Conservation (phyloP, 2,329 filamentous ascomycete genomes). For the Geosmithia morbida region DNA sequence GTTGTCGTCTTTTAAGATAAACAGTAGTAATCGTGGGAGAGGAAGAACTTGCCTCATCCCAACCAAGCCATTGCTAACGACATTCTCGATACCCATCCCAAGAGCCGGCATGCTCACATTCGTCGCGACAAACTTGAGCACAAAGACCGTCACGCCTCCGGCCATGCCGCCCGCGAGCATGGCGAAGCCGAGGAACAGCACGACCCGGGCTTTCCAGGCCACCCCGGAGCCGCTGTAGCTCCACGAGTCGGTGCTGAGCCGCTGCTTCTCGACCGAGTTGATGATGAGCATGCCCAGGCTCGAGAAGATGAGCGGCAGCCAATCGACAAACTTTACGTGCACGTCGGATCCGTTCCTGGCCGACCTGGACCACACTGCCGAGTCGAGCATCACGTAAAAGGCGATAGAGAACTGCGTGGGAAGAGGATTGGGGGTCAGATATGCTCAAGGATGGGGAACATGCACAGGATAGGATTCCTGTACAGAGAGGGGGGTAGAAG, state of each 20-base stretch:
- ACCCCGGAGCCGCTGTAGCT: conserved; percentile 48
- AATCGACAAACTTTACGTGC: conserved; percentile 55
- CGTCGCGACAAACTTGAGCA: conserved; percentile 48
- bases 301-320: conserved; percentile 54
- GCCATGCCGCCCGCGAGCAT: conserved; percentile 53
- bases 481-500: not conserved
- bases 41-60: conserved; percentile 38
- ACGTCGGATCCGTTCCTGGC: conserved; percentile 40
- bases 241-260: conserved; percentile 48
- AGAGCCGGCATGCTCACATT: conserved; percentile 43
- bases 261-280: conserved; percentile 54
- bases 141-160: conserved; percentile 52
- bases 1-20: no score
- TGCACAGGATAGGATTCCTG: not conserved
- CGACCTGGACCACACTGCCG: conserved; percentile 52
- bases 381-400: conserved; percentile 55
- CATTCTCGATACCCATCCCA: conserved; percentile 50
- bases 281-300: conserved; percentile 57
- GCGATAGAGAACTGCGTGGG: conserved; percentile 48
- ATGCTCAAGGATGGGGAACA: no score
- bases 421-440: not conserved
- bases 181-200: conserved; percentile 53
- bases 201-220: conserved; percentile 54
- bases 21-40: no score
- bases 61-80: conserved; percentile 50